Evolutionary conservation across 495 filamentous ascomycete genomes (phyloP).

Genomic region (Lindgomyces ingoldianus): DNA sequence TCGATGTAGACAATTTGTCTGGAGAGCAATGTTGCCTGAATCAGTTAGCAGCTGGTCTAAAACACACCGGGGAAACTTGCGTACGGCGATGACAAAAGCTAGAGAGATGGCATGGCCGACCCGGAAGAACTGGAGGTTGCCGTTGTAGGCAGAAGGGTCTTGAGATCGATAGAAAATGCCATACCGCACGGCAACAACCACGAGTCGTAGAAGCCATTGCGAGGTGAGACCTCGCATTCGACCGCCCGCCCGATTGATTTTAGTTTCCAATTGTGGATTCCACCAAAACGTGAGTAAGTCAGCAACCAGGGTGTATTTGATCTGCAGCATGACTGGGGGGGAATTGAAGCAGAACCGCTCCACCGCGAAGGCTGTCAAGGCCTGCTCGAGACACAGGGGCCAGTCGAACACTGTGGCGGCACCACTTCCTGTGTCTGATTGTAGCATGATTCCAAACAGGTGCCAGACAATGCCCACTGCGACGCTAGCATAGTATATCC

Average conservation of each 20-base stretch:
- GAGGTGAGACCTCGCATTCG: conserved; percentile 65
- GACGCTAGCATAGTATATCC: conserved; percentile 55
- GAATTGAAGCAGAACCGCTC: conserved; percentile 8
- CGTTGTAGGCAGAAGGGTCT: conserved; percentile 14
- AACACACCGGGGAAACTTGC: neutral
- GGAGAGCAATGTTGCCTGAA: conserved; percentile 28
- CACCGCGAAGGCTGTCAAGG: conserved; percentile 29
- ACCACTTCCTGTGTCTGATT: conserved; percentile 6
- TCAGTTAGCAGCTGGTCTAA: neutral
- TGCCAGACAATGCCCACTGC: conserved; percentile 57
- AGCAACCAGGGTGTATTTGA: conserved; percentile 52
- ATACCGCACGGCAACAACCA: conserved; percentile 60
- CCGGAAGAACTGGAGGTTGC: conserved; percentile 48
- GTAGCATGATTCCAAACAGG: conserved; percentile 40
- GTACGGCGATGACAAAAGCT: conserved; percentile 3
- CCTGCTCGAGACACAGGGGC: conserved; percentile 40
- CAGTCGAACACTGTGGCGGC: neutral
- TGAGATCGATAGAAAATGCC: conserved; percentile 42
- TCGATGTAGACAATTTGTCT: conserved; percentile 39
- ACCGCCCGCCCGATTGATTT: conserved; percentile 61
- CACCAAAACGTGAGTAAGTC: conserved; percentile 68
- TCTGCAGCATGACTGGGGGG: conserved; percentile 30
- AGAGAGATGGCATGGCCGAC: conserved; percentile 59
- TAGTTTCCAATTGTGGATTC: conserved; percentile 70
- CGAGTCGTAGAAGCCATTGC: conserved; percentile 69